A percentile compares a stretch with the other conserved stretches of the same genome.
Evolutionary conservation across 805 yeast genomes (phyloP).

Genomic region (Isabelozyma pseudorhagii): DNA sequence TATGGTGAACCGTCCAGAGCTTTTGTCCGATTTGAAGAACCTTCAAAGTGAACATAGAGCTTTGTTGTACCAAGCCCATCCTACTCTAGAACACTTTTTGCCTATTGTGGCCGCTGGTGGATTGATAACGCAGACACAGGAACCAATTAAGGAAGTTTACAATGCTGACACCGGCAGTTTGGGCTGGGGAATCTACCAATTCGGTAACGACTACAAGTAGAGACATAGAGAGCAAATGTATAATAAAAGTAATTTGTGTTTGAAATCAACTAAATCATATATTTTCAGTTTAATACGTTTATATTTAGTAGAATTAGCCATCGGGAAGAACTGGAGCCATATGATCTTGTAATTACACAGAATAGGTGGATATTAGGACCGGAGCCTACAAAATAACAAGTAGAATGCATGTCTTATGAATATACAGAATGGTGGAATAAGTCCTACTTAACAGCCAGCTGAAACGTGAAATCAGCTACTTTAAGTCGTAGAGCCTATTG

Average conservation of each 20-base stretch:
- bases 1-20: constrained; percentile 27
- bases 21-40: constrained; percentile 34
- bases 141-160: constrained; percentile 43
- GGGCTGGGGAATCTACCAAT: constrained; percentile 71
- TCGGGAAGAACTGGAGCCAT: no score
- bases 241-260: no score
- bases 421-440: background rate
- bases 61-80: constrained; percentile 57
- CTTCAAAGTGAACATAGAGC: constrained; percentile 25
- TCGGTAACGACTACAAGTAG: constrained; percentile 22
- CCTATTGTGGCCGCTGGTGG: constrained; percentile 65
- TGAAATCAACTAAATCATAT: no score
- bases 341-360: background rate
- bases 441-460: no score
- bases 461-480: background rate
- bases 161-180: constrained; percentile 42
- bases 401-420: background rate
- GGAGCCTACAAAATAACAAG: background rate
- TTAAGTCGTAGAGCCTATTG: background rate
- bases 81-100: constrained; percentile 71
- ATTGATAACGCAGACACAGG: constrained; percentile 38
- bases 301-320: no score
- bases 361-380: background rate
- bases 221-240: background rate
- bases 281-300: no score